Evolutionary conservation across 441 rosid genomes (phyloP), one percentile per base, ranked within the genome.

Genomic region (Mallotus japonicus): DNA sequence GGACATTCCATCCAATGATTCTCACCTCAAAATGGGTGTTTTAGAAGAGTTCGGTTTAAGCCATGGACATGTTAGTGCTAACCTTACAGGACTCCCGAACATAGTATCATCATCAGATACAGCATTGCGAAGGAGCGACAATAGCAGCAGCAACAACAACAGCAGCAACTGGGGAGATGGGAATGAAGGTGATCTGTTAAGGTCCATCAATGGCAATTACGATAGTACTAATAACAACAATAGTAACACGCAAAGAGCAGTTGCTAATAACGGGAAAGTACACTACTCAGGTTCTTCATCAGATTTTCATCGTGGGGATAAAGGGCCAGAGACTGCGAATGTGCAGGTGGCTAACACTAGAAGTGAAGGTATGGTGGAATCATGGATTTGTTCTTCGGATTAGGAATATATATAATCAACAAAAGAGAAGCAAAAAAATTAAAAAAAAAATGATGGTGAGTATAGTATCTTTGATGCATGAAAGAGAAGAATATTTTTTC

Each of bases 301-400:
- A 16, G 85, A 77, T 70, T 80, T 77, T 65, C 74, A 22, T 65
- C 75, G 19, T 57, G 85, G 83, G 13, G 84, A 80, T 62, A 83
- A 82, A 16, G 87, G 85, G 19, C 73, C 80, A 47, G 83, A 75
- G 51, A 81, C 71, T 53, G 81, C 74, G 65, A 82, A 70, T 65
- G 78, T 51, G 53, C 20, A 16, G 58, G 74, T 16, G 22, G 44
- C 65, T 67, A 74, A 68, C 58, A 2, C 85, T 32, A 84, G 90
- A 83, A 81, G 83, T 70, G 88, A 83, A 85, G 90, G 90, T 80
- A 91, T 80, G 89, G 85, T 91, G 78, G 96, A 87, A 81, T 85
- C 93, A 57, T 89, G 98, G 98, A 85, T 93, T 80, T 91, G 94
- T 80, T 87, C 95, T 49, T 87, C 93, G 62, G 89, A 88, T 77